These are phyloP conservation scores for Galerina marginata DNA, from an alignment of 768 basidiomycete species.

Conservation along the genomic window DNA sequence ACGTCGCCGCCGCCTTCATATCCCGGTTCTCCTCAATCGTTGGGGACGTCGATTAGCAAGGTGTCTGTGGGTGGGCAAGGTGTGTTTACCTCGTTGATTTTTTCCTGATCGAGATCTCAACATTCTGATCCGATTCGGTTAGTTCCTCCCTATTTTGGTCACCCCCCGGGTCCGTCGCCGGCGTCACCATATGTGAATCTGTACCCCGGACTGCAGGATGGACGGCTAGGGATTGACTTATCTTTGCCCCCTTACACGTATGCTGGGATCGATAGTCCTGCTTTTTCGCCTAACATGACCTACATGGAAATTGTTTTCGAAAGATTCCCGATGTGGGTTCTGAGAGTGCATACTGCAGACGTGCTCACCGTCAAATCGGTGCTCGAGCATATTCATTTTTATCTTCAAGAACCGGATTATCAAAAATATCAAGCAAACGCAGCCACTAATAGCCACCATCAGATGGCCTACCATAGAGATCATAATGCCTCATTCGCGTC, in stretches of 20 bases:
- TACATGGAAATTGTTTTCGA: constrained; percentile 11
- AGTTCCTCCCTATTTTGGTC: constrained; percentile 9
- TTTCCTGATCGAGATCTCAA: constrained; percentile 12
- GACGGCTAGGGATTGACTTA: constrained; percentile 6
- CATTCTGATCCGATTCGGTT: constrained; percentile 1
- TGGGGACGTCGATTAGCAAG: constrained; percentile 4
- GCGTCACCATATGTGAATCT: neutral
- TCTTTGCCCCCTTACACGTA: constrained; percentile 1
- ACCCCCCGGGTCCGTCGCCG: neutral
- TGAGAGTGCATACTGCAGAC: constrained; percentile 1
- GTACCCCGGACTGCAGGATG: constrained; percentile 5
- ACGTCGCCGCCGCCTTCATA: neutral
- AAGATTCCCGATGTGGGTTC: constrained; percentile 5
- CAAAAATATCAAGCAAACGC: neutral
- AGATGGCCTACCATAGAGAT: constrained; percentile 1
- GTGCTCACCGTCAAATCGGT: neutral
- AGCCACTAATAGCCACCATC: neutral
- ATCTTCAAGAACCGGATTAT: constrained; percentile 6
- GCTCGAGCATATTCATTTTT: constrained; percentile 3
- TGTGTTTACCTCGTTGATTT: constrained; percentile 2
- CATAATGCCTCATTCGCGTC: neutral
- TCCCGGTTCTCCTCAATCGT: constrained; percentile 4
- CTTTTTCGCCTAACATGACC: constrained; percentile 8
- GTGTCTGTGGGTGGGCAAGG: constrained; percentile 6
- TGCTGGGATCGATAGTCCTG: neutral